Evolutionary conservation across 345 rosid species (phyloP), one percentile per base, ranked within the genome.

Genomic region (Salix brachista): DNA sequence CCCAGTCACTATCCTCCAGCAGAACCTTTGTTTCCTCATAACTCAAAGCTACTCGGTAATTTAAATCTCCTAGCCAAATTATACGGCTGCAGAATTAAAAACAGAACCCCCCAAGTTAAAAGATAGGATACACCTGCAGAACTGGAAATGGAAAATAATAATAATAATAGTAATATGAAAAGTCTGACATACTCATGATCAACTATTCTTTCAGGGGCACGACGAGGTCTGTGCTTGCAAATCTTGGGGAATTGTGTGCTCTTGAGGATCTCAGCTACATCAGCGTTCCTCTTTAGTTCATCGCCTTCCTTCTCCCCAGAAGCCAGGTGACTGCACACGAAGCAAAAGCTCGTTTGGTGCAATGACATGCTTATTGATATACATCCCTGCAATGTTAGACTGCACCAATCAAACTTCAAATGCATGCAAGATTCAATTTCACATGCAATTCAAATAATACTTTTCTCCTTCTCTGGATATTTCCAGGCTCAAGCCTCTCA

Each of bases 231-330:
- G 70, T 72, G 85, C 85, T 87, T 90, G 83, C 97, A 94, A 73
- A 92, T 83, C 79, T 85, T 92, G 34, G 90, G 83, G 77, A 96
- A 96, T 54, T 89, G 94, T 70, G 89, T 84, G 86, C 84, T 85
- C 81, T 88, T 96, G 13, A 92, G 83, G 56, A 96, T 94, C 83
- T 96, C 98, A 41, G 87, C 78, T 28, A 92, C 97, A 54, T 96
- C 99, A 0, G 98, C 86, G 64, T 96, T 96, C 75, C 99, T 85
- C 84, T 81, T 92, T 32, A 94, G 84, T 86, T 92, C 99, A 62
- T 96, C 97, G 4, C 99, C 97, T 70, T 94, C 99, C 79, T 90
- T 96, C 88, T 96, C 97, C 25, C 99, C 97, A 1, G 99, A 94
- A 74, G 98, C 99, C 74, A 96, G 84, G 85, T 92, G 99, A 56